Base-by-base conservation (phyloP, 2,329 filamentous ascomycete genomes). In the Calonectria honghensis region DNA sequence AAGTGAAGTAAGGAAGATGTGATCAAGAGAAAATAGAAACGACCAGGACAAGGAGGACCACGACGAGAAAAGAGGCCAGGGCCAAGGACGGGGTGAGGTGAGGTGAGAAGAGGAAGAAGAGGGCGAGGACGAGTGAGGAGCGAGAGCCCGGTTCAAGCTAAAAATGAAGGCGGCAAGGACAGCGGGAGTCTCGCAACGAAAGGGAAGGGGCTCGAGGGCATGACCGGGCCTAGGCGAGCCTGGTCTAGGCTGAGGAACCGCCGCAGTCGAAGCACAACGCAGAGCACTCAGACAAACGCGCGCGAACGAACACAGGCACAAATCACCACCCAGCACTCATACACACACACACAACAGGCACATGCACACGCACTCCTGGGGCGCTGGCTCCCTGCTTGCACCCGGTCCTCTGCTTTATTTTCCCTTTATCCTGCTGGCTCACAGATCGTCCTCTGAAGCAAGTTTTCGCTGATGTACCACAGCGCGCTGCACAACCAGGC, bases 101-200 rank as follows among this genome's bases (percentile, higher is more conserved):
- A 51, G 61, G 65, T 41, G 65, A 27, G 35, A 78, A 76, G 57
- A 65, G 68, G 65, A 72, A 73, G 70, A 73, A 72, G 69, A 70
- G 73, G 27, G 27, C 61, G 61, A 64, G 61, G 61, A 64, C 61
- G 39, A 66, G 52, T 41, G 61, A 68, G 68, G 76, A 73, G 75
- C 74, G 66, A 79, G 76, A 79, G 67, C 75, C 72, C 76, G 78
- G 73, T 73, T 73, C 73, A 75, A 74, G 72, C 75, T 80, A 80
- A 75, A 71, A 73, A 73, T 73, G 74, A 80, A 75, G 69, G 67
- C 73, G 79, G 79, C 79, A 80, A 80, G 70, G 74, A 70, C 77
- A 73, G 73, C 48, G 74, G 70, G 64, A 73, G 63, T 72, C 68
- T 77, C 35, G 68, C 51, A 52, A 63, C 67, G 45, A 74, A 78